These are phyloP conservation scores for Nakaseomyces delphensis DNA, from an alignment of 1,139 yeast species.

Conservation along the genomic window DNA sequence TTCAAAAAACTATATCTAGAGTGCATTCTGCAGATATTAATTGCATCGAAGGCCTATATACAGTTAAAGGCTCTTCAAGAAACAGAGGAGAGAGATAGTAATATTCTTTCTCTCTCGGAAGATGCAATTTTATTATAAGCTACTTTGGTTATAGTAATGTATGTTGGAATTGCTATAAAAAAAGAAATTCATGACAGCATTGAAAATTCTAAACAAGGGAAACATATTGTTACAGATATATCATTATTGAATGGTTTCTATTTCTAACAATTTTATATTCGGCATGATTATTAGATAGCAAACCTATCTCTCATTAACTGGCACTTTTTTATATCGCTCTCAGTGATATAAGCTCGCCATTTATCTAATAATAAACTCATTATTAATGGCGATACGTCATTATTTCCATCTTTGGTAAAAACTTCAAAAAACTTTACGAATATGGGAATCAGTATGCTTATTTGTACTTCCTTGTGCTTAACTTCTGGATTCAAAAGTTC, in stretches of 20 bases:
- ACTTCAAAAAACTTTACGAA: neutral
- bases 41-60: slow-evolving; percentile 12
- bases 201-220: too few species aligned
- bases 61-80: slow-evolving; percentile 9
- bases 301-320: neutral
- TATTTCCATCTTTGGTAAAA: neutral
- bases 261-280: neutral
- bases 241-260: too few species aligned
- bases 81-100: neutral
- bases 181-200: too few species aligned
- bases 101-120: neutral
- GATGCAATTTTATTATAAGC: neutral
- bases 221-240: too few species aligned
- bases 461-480: neutral
- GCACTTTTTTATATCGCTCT: neutral
- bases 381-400: neutral
- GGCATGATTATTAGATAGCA: neutral
- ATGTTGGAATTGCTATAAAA: too few species aligned
- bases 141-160: too few species aligned
- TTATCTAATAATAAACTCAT: neutral
- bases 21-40: slow-evolving; percentile 16
- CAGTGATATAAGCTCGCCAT: neutral
- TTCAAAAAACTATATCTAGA: slow-evolving; percentile 14
- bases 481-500: neutral
- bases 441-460: neutral